Base-by-base conservation (phyloP, 2,329 filamentous ascomycete genomes). In the Trichoderma guizhouense region DNA sequence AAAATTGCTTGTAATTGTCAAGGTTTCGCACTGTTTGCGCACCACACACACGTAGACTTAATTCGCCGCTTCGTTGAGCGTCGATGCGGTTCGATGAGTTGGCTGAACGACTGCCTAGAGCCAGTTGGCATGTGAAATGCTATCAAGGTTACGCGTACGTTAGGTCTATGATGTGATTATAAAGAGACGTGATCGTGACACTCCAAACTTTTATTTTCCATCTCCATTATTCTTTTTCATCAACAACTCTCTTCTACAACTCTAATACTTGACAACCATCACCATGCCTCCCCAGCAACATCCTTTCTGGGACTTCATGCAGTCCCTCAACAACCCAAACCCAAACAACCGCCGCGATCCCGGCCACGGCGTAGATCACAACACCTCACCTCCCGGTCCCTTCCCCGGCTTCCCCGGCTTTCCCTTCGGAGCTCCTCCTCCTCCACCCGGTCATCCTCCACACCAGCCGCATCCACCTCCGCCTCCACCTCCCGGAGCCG, bases 351-450 rank as follows among this genome's bases (percentile, higher is more conserved):
- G 43, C 43, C 43, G 43, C 43, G 43, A 30, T 55, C 68, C 78
- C 43, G 81, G 83, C 55, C 77, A 77, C 21, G 82, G 83, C 61
- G 80, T 83, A 69, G 83, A 84, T 71, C 82, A 83, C 73, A 75
- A 78, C 47, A 76, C 75, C 39, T 2, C 61, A 3, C 71, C 76
- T 34, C 75, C 34, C 1, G 14, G 34, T 1, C 6, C 74, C 70
- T 73, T 76, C 58, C 47, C 47, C 47, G 47, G 47, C 47, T 53
- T 53, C 21, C 66, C 67, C 1, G 80, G 80, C 28, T 83, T 83
- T 68, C 80, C 82, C 32, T 83, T 82, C 72, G 75, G 70, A 71
- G 72, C 61, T 28, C 24, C 51, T 43, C 24, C 51, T 43, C 26
- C 63, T n/a, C 26, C 63, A 9, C 61, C 32, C 24, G 61, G 62